Base-by-base conservation (phyloP, 148 eudicot species). In the Euryodendron excelsum region DNA sequence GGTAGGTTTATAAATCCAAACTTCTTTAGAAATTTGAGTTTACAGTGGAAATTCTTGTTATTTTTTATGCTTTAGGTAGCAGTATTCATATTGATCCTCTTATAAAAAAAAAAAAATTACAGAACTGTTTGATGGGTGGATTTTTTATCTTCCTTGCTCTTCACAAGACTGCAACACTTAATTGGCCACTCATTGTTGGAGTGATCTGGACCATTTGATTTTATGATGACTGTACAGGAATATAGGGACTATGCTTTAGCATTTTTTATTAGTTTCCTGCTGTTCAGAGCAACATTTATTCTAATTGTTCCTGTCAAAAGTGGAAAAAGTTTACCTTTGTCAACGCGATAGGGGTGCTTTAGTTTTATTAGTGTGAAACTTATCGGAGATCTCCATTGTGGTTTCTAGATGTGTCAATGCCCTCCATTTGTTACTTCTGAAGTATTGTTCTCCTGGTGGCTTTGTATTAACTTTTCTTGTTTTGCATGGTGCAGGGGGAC, bases 401-500 rank as follows among this genome's bases (percentile, higher is more conserved):
- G 21, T 66, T 20, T 18, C 25, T 37, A 64, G 41, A 3, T 37
- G 44, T 36, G 2, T 63, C 20, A 28, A 17, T 31, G 36, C 18
- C 39, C n/a, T 31, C 68, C 39, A 17, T 14, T 63, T 33, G 21
- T 23, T 63, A 8, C 5, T 63, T 25, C 20, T 30, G 12, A 31
- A 31, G 21, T 31, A 63, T 33, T 62, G 20, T 5, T 27, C 13
- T 31, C 67, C 36, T 62, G 11, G 37, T 28, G 37, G 15, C 20
- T 59, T 63, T 66, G 70, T 66, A 20, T 34, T 4, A 18, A 34
- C 39, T 37, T 23, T 60, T 73, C n/a, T 70, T 25, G 44, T 50
- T 53, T 33, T 39, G 59, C 47, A 45, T 74, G 28, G 27, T 60
- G 4, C 79, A 82, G 85, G 85, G 72, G 12, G 72, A 78, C 31